Percentiles rank a stretch among this genome's conserved stretches.
phyloP scores from a whole-genome alignment of 2,329 filamentous ascomycete genomes.

The Venturia asperata region DNA sequence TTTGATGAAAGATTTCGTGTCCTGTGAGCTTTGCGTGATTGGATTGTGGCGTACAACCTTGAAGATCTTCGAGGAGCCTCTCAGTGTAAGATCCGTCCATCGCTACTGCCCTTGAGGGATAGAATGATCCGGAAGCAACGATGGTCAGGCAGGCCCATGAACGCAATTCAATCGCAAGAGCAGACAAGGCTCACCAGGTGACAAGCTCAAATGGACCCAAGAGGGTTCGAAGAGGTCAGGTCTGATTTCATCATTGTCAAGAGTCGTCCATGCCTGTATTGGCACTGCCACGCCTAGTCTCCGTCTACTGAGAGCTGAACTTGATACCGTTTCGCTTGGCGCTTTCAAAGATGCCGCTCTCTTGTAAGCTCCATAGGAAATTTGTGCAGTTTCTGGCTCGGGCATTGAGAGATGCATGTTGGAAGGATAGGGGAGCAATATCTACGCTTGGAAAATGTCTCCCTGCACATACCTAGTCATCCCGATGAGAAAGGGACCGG shows the following conservation, averaged over 20 bases:
- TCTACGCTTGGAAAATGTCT: no score
- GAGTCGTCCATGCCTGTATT: no score
- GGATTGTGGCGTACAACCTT: not conserved
- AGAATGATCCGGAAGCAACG: no score
- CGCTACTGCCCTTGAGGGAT: not conserved
- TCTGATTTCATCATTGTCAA: no score
- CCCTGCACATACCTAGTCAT: no score
- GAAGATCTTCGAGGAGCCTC: not conserved
- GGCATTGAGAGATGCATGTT: not conserved
- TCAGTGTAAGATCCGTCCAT: not conserved
- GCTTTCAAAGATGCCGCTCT: not conserved
- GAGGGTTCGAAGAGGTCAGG: no score
- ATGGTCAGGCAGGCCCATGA: no score
- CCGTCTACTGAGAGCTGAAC: no score
- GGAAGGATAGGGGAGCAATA: not conserved
- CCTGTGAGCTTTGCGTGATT: not conserved
- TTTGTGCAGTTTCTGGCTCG: not conserved
- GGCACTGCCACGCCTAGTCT: not conserved
- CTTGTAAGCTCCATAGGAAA: not conserved
- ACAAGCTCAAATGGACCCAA: no score
- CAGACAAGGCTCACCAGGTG: no score
- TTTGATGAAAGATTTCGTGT: not conserved
- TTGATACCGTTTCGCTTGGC: not conserved
- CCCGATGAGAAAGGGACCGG: no score
- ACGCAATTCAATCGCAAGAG: no score